Base-by-base conservation (phyloP, 2,329 filamentous ascomycete genomes). In the Coniochaeta ligniaria region DNA sequence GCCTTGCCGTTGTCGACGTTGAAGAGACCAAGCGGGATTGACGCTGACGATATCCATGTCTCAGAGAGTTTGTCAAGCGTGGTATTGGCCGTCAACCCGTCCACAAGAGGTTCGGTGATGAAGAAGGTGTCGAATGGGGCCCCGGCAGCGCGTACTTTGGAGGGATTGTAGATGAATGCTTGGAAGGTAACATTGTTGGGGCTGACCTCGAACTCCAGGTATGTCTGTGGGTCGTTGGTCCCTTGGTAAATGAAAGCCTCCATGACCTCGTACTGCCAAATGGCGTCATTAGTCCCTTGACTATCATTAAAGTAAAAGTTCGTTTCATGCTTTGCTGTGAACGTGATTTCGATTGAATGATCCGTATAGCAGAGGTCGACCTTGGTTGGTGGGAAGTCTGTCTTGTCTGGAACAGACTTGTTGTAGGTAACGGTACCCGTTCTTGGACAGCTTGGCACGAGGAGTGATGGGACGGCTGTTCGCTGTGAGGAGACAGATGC, bases 151-250 rank as follows among this genome's bases (percentile, higher is more conserved):
- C 78, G 75, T 16, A 74, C 71, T 64, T 80, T 80, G 65, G 75
- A 74, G 4, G 78, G 79, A 65, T 82, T 82, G 70, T 78, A 81
- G 65, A 82, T 75, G 62, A 80, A 78, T 9, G 78, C 76, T 63
- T 81, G 77, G 70, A 78, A 82, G 24, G 78, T 82, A 59, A 77
- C 74, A 62, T 82, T 81, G 71, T 79, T 78, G 57, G 79, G 79
- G 66, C 69, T 79, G 47, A 82, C 74, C 67, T 82, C 79, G 65
- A 80, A 78, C 69, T 82, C 79, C 61, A 82, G 71, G 65, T 82
- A 82, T 1, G 74, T 78, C 68, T 76, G 71, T 0, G 79, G 79
- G 66, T 80, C 76, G 43, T 73, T 71, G 62, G 70, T 75, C 59
- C 79, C 79, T 36, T 68, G 73, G 66, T 76, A 72, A 63, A 82